Evolutionary conservation across 257 asterid species (phyloP), one percentile per base, ranked within the genome.

Genomic region (Paulownia fortunei): DNA sequence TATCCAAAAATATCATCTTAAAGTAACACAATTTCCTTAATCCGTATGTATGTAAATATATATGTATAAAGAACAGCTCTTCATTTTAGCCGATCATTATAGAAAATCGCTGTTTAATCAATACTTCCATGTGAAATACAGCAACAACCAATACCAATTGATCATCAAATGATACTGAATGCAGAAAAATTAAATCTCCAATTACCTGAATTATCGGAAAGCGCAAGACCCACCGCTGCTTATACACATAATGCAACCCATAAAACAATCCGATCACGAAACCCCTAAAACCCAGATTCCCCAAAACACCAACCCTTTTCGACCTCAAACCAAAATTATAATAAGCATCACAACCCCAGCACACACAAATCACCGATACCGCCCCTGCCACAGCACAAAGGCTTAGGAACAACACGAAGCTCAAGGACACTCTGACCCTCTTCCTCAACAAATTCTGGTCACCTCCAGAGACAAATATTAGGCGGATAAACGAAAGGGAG

Each of bases 191-290:
- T 18, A 59, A 76, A 62, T 47, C 18, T 32, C 47, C 27, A 30
- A 55, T 34, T 78, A 96, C 99, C 98, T 96, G 99, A 79, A 96
- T 76, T 44, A 96, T 88, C 16, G 98, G 99, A 80, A 96, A 96
- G 23, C 79, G 88, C 79, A 93, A 80, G 74, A 93, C 92, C 98
- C 98, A 93, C 65, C 97, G 87, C 82, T 81, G 80, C 78, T 77
- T 83, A 78, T 81, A 92, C 52, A 90, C 91, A 69, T 85, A 96
- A 69, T 82, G 86, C 72, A 90, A 24, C 39, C 95, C 98, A 77
- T 93, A 96, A 12, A 88, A 24, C 58, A 88, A 54, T 0, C 99
- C 99, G 55, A 89, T 32, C 63, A 83, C 72, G 69, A 87, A 85
- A 69, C 98, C 97, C 81, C 97, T 87, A 82, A 91, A 86, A 73